Evolutionary conservation across 768 basidiomycete species (phyloP).

Genomic region (Podaxis rugospora): DNA sequence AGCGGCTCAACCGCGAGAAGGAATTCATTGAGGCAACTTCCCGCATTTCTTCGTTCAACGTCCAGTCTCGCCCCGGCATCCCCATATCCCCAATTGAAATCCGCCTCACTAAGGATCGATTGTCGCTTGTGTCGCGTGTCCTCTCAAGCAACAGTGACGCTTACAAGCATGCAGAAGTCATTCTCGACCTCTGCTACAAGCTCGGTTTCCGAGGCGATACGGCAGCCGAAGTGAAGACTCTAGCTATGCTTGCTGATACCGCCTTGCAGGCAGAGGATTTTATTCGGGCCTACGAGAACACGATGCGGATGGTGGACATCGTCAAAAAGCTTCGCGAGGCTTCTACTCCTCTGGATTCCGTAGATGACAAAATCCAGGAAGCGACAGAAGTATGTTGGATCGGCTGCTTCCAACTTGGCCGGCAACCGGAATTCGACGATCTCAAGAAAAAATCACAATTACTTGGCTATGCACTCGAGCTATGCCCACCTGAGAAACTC

Average conservation of each 20-base stretch:
- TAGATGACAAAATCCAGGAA: slow-evolving; percentile 44
- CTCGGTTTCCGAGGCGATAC: slow-evolving; percentile 74
- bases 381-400: slow-evolving; percentile 87
- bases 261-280: slow-evolving; percentile 85
- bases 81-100: slow-evolving; percentile 91
- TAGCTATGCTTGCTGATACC: slow-evolving; percentile 89
- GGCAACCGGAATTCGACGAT: slow-evolving; percentile 73
- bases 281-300: slow-evolving; percentile 63
- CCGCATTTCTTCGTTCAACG: slow-evolving; percentile 87
- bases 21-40: slow-evolving; percentile 98
- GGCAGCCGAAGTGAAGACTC: slow-evolving; percentile 74
- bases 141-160: slow-evolving; percentile 82
- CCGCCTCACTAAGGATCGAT: slow-evolving; percentile 82
- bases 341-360: slow-evolving; percentile 20
- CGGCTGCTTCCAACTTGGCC: slow-evolving; percentile 82
- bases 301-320: slow-evolving; percentile 64
- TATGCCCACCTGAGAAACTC: slow-evolving; percentile 81
- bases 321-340: slow-evolving; percentile 46
- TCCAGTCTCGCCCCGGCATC: slow-evolving; percentile 68
- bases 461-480: slow-evolving; percentile 76
- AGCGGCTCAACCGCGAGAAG: slow-evolving; percentile 61
- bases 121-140: slow-evolving; percentile 83
- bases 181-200: slow-evolving; percentile 86
- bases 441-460: slow-evolving; percentile 61
- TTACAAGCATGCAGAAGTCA: slow-evolving; percentile 88